phyloP scores from a whole-genome alignment of 2,329 filamentous ascomycete species.

The Phaeophleospora eucalypticola region DNA sequence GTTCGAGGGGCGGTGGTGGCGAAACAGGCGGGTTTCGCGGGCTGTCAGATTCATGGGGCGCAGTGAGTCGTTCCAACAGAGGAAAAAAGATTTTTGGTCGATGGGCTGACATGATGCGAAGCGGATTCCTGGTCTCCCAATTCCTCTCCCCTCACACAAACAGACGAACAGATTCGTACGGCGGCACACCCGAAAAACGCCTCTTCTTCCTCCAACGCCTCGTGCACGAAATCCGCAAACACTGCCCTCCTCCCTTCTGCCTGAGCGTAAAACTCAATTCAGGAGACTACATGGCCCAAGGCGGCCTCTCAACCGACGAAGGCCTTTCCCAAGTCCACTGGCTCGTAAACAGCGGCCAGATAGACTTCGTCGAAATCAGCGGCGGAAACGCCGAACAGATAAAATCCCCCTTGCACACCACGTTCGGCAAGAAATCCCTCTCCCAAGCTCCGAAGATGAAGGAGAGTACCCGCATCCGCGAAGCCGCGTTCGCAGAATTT shows the following conservation, averaged over 20 bases:
- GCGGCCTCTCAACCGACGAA: constrained; percentile 40
- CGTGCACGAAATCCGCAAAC: constrained; percentile 40
- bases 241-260: constrained; percentile 41
- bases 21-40: constrained; percentile 50
- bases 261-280: constrained; percentile 51
- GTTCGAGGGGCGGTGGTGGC: constrained; percentile 50
- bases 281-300: constrained; percentile 40
- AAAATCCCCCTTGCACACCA: constrained; percentile 20
- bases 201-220: constrained; percentile 45
- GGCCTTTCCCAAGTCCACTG: constrained; percentile 56
- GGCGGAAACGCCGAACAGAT: constrained; percentile 48
- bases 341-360: constrained; percentile 43
- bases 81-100: too few relatives aligned
- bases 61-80: constrained; percentile 10
- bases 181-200: constrained; percentile 45
- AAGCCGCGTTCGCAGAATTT: constrained; percentile 68
- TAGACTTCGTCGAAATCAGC: constrained; percentile 67
- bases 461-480: constrained; percentile 49
- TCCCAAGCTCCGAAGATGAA: constrained; percentile 23
- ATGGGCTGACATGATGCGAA: too few relatives aligned
- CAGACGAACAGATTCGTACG: constrained; percentile 46
- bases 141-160: constrained; percentile 44
- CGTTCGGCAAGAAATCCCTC: constrained; percentile 34
- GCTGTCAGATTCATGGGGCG: constrained; percentile 51
- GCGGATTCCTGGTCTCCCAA: constrained; percentile 46